Evolutionary conservation across 805 yeast genomes (phyloP), one percentile per base, ranked within the genome.

Genomic region (Priceomyces castillae): DNA sequence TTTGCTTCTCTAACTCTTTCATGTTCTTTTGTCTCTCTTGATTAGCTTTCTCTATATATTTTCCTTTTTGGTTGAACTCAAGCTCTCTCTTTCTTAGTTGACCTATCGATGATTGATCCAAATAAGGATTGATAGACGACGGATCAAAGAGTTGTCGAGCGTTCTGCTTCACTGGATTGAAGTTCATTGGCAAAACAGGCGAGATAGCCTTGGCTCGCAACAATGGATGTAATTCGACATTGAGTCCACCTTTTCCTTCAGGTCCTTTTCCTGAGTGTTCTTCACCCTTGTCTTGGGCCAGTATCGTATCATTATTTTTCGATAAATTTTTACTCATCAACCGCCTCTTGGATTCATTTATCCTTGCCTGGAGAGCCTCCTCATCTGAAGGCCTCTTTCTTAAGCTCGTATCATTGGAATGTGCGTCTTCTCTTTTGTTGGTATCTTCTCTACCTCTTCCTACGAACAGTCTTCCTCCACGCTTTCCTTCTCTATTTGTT

Each of bases 51-150:
- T 67, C 73, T 1, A 83, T 72, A 53, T 71, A 83, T 54, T 80
- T 86, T 2, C 96, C 96, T 33, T 73, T 71, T 26, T 71, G 76
- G 53, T 77, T 81, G 53, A 88, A 79, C 12, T 58, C 60, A 34
- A 84, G 61, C 2, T 70, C 74, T 41, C 78, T 57, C 14, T 57
- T 56, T 14, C 52, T 54, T 23, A 67, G 41, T 10, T 37, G 23
- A 2, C 54, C 31, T 30, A 50, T 19, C 15, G 41, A 46, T 2
- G 43, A 43, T 42, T 64, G 71, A 39, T 63, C 57, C 20, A 71
- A 49, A 44, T 71, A 71, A 1, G 75, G 75, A 41, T 71, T 71
- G 2, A 67, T 51, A 7, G 69, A 46, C 3, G 58, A 34, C 2
- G 68, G 62, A 43, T 69, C 74, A 42, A 67, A 67, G 50, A 57